Evolutionary conservation across 257 asterid genomes (phyloP), one percentile per base, ranked within the genome.

Genomic region (Nicotiana tabacum): DNA sequence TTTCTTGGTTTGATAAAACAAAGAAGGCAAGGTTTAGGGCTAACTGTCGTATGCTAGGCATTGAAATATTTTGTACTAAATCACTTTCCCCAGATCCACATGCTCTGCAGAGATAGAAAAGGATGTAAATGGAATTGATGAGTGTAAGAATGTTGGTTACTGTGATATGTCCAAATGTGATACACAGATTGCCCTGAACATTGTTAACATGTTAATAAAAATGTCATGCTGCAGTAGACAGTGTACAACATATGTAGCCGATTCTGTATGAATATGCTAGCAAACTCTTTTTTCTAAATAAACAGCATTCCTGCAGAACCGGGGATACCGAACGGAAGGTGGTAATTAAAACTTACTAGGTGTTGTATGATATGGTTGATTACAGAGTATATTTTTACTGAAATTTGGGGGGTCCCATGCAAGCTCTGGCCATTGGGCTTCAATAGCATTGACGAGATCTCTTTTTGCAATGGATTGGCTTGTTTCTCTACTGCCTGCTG

Each of bases 101-200:
- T 48, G 80, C 64, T 74, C 61, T 72, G 24, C 24, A 48, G 21
- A 74, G 62, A 48, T 74, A 21, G 62, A 15, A 13, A 74, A 74
- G 80, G 80, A 27, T 74, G 80, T 74, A 48, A 72, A 51, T 74
- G 43, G 27, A 74, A 15, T 27, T 51, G 62, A 74, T 27, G 80
- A 48, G 64, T 55, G 80, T 27, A 43, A 70, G n/a, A 46, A 46
- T 3, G 15, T 27, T 64, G 60, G 60, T 48, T 74, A 74, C 27
- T 46, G 39, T 21, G 79, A 74, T 3, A 13, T 13, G 24, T 30
- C 24, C 24, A 24, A 46, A 46, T 72, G 39, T 13, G 13, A 72
- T 70, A 39, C 69, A 4, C 33, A 70, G 78, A 9, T 39, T n/a
- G n/a, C 21, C 78, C 35, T 70, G 58, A 69, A 46, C n/a, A 33